These are phyloP conservation scores for Dactylella cylindrospora DNA, from an alignment of 2,329 filamentous ascomycete genomes.

Conservation along the genomic window DNA sequence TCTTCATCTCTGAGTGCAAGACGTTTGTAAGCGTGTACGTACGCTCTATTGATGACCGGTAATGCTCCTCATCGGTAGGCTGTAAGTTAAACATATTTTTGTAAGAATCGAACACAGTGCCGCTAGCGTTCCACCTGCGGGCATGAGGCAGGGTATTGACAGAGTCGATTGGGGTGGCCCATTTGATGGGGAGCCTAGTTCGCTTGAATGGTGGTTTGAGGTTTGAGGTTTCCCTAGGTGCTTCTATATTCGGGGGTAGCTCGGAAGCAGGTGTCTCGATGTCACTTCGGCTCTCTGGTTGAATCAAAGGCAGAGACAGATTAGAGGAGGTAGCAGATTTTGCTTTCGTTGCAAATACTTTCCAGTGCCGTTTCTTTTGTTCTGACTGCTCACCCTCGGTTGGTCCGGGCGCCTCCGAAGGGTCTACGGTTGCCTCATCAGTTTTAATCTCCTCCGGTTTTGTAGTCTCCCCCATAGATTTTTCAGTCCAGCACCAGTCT, in stretches of 20 bases:
- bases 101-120: constrained; percentile 21
- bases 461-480: not conserved
- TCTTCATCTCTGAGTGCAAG: constrained; percentile 15
- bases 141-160: constrained; percentile 12
- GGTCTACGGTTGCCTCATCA: not conserved
- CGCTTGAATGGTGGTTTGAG: not conserved
- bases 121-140: constrained; percentile 21
- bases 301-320: not conserved
- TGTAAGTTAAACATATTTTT: constrained; percentile 12
- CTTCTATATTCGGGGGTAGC: too few species aligned
- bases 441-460: not conserved
- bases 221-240: not conserved
- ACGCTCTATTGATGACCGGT: not conserved
- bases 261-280: too few species aligned
- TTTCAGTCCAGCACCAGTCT: constrained; percentile 9
- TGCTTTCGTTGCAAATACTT: constrained; percentile 41
- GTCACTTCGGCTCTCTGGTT: too few species aligned
- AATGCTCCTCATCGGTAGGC: not conserved
- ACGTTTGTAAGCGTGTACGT: constrained; percentile 11
- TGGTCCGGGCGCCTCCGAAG: not conserved
- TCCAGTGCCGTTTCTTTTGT: constrained; percentile 16
- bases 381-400: not conserved
- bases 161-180: constrained; percentile 19
- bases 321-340: constrained; percentile 23
- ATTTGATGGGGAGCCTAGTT: constrained; percentile 11